Percentiles rank a stretch among this genome's conserved stretches.
Conservation (phyloP, 352 stramenopile genomes). For the Phytophthora syringae region DNA sequence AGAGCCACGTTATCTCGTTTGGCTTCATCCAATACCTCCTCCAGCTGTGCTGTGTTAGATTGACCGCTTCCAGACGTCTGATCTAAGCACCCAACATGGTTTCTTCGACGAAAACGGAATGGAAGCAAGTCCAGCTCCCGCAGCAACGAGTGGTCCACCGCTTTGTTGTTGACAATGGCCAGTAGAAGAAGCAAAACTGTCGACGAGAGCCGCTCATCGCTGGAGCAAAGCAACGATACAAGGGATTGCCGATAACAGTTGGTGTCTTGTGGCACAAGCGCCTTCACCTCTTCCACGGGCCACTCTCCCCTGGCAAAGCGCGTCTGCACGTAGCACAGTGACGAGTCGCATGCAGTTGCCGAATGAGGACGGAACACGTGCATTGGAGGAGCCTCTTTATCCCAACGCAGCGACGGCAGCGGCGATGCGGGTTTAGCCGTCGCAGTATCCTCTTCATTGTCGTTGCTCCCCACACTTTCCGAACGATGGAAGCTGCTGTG, state of each 20-base stretch:
- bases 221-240: constrained; percentile 64
- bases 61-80: neutral
- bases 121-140: constrained; percentile 69
- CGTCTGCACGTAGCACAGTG: constrained; percentile 81
- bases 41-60: constrained; percentile 1
- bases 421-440: constrained; percentile 16
- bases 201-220: constrained; percentile 68
- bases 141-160: constrained; percentile 67
- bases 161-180: constrained; percentile 69
- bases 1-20: constrained; percentile 12
- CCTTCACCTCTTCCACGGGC: constrained; percentile 74
- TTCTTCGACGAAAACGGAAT: constrained; percentile 46
- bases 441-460: constrained; percentile 16
- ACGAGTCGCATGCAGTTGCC: constrained; percentile 54
- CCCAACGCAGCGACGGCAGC: constrained; percentile 29
- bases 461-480: constrained; percentile 15
- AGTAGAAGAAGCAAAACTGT: constrained; percentile 66
- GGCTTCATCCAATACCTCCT: constrained; percentile 6
- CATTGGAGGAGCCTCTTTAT: constrained; percentile 40
- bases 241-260: constrained; percentile 76
- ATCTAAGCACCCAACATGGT: constrained; percentile 2
- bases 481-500: constrained; percentile 21
- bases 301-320: constrained; percentile 81
- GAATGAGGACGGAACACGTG: constrained; percentile 71
- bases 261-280: constrained; percentile 42